A percentile compares a stretch with the other conserved stretches of the same genome.
Evolutionary conservation across 1,139 yeast species (phyloP).

Genomic region (Pichia sp.): DNA sequence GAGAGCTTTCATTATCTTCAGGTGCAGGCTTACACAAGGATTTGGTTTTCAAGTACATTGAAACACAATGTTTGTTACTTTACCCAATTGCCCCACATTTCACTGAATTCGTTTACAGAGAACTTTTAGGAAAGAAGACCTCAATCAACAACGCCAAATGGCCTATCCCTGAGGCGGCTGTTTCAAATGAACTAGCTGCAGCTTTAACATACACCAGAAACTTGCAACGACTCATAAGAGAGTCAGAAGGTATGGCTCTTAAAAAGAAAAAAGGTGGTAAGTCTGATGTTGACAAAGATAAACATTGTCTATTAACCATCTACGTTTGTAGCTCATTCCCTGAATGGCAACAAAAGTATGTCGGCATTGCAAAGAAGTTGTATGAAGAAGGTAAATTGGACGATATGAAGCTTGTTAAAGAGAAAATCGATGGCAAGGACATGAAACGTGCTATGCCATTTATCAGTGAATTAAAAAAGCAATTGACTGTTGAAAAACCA

Average conservation of each 20-base stretch:
- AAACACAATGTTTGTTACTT: slow-evolving; percentile 74
- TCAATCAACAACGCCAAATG: slow-evolving; percentile 69
- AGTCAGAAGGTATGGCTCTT: slow-evolving; percentile 80
- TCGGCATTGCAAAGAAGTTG: slow-evolving; percentile 76
- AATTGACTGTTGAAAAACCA: slow-evolving; percentile 65
- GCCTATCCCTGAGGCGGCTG: slow-evolving; percentile 69
- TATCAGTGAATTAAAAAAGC: slow-evolving; percentile 76
- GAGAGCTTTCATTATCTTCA: slow-evolving; percentile 57
- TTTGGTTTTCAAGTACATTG: slow-evolving; percentile 75
- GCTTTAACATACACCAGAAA: slow-evolving; percentile 75
- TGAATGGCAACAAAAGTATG: slow-evolving; percentile 89
- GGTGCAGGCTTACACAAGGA: slow-evolving; percentile 74
- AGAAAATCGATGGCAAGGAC: slow-evolving; percentile 61
- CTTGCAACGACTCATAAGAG: slow-evolving; percentile 81
- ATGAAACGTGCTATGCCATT: slow-evolving; percentile 98
- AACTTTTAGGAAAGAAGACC: slow-evolving; percentile 54
- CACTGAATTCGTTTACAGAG: slow-evolving; percentile 84
- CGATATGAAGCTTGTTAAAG: slow-evolving; percentile 58
- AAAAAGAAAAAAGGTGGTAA: slow-evolving; percentile 89
- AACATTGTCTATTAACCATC: slow-evolving; percentile 69
- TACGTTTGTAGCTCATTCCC: slow-evolving; percentile 84
- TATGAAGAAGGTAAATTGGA: slow-evolving; percentile 60
- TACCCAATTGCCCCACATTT: slow-evolving; percentile 97
- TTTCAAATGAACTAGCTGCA: slow-evolving; percentile 57
- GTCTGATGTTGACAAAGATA: slow-evolving; percentile 64